These are phyloP conservation scores for Massarina eburnea DNA, from an alignment of 2,329 filamentous ascomycete genomes.

Conservation along the genomic window DNA sequence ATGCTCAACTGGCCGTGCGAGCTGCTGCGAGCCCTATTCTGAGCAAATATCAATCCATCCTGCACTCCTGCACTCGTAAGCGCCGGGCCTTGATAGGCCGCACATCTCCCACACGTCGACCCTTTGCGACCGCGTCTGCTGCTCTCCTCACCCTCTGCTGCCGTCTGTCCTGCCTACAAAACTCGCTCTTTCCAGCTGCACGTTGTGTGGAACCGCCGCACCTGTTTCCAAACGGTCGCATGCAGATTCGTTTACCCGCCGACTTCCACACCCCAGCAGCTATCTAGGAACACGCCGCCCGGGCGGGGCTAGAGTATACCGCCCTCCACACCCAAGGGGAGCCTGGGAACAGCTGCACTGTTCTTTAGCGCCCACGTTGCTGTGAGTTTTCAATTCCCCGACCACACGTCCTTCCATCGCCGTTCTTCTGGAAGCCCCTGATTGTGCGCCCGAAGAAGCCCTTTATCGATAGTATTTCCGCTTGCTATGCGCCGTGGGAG, in stretches of 20 bases:
- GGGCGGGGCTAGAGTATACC: conserved; percentile 43
- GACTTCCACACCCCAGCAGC: conserved; percentile 20
- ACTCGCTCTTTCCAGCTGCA: conserved; percentile 38
- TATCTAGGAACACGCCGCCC: conserved; percentile 34
- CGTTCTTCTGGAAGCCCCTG: conserved; percentile 30
- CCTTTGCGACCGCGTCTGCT: conserved; percentile 35
- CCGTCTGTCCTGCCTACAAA: conserved; percentile 12
- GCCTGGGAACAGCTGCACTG: conserved; percentile 34
- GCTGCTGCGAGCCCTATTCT: conserved; percentile 35
- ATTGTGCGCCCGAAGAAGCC: conserved; percentile 28
- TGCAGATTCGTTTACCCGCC: conserved; percentile 43
- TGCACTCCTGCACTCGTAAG: conserved; percentile 40
- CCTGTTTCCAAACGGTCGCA: conserved; percentile 40
- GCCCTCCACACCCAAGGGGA: conserved; percentile 36
- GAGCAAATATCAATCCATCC: conserved; percentile 35
- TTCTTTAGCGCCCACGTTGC: conserved; percentile 41
- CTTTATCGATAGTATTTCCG: conserved; percentile 31
- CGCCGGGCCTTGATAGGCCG: conserved; percentile 41
- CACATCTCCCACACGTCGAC: conserved; percentile 31
- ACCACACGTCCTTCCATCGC: conserved; percentile 27
- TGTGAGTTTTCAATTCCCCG: conserved; percentile 41
- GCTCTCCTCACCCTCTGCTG: conserved; percentile 22
- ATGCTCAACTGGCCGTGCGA: conserved; percentile 25
- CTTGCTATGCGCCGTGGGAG: conserved; percentile 34
- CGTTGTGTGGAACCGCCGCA: conserved; percentile 30